Base-by-base conservation (phyloP, 495 filamentous ascomycete genomes). In the Penicillium steckii region DNA sequence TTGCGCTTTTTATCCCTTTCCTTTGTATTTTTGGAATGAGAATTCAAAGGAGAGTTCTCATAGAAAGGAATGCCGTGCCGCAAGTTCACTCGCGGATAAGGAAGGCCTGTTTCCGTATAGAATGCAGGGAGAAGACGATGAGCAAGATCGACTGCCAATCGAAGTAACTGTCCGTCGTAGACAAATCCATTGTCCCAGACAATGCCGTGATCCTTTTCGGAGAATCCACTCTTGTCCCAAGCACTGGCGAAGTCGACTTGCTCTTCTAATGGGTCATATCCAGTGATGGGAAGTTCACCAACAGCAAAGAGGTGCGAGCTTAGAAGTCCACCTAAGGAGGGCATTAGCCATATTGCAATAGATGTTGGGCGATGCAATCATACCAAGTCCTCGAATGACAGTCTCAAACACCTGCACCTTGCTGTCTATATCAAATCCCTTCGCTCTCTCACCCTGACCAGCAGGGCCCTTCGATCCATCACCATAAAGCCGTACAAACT, bases 351-450 rank as follows among this genome's bases (percentile, higher is more conserved):
- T 30, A 24, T 24, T 13, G 3, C 40, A 53, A 17, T 25, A 4
- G 35, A 10, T 8, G 12, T 29, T 23, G 13, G 15, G 3, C n/a
- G n/a, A 24, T 8, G 17, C 13, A 21, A 50, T 37, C 46, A 35
- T 67, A 77, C 73, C 94, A 44, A 98, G 80, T 23, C 92, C 92
- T 55, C 94, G 80, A 65, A 98, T 98, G 8, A 96, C 91, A 2
- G 91, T 96, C 70, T 98, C 94, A 64, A 98, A 98, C 27, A 98
- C 90, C 70, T 98, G 90, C 8, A 98, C 94, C 69, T 97, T 97
- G 68, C 91, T 95, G 69, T 98, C 93, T 33, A 97, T 76, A 71
- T 98, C 91, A 56, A 97, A 98, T 3, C 91, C 94, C 27, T 87
- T 80, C n/a, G 80, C 83, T 53, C 89, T 78, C 55, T 80, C 77